Evolutionary conservation across 73 alveolate species (phyloP).

Genomic region (Diophrys sp.): DNA sequence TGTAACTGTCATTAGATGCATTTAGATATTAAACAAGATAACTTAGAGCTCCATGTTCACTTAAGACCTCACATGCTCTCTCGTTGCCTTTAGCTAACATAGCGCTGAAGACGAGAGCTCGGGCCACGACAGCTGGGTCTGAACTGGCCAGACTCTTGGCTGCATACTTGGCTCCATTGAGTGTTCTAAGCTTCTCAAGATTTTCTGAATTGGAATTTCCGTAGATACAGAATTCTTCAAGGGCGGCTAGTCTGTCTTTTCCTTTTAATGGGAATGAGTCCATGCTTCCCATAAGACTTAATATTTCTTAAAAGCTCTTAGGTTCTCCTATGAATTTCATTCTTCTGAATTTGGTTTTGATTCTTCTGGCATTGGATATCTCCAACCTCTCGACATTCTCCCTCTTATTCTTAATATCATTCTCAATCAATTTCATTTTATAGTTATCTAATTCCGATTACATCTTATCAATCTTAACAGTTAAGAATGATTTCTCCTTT

Average conservation of each 20-base stretch:
- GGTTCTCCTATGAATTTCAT: slow-evolving; percentile 56
- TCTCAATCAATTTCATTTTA: slow-evolving; percentile 43
- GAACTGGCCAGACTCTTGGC: slow-evolving; percentile 45
- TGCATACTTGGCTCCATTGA: slow-evolving; percentile 53
- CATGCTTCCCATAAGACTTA: slow-evolving; percentile 32
- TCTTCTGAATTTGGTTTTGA: slow-evolving; percentile 42
- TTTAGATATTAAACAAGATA: slow-evolving; percentile 34
- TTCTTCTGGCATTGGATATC: slow-evolving; percentile 52
- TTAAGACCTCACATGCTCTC: slow-evolving; percentile 24
- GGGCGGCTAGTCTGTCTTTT: slow-evolving; percentile 47
- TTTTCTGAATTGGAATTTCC: slow-evolving; percentile 43
- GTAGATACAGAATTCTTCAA: slow-evolving; percentile 49
- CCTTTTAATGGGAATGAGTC: slow-evolving; percentile 42
- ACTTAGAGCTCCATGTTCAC: slow-evolving; percentile 38
- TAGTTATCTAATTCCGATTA: slow-evolving; percentile 45
- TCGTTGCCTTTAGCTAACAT: slow-evolving; percentile 38
- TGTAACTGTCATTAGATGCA: slow-evolving; percentile 45
- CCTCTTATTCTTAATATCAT: slow-evolving; percentile 40
- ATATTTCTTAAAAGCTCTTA: slow-evolving; percentile 36
- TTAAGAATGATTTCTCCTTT: slow-evolving; percentile 23
- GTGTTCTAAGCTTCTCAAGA: slow-evolving; percentile 39
- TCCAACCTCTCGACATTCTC: slow-evolving; percentile 48
- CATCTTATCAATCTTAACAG: slow-evolving; percentile 37
- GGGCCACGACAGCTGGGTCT: slow-evolving; percentile 22
- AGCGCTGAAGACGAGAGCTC: slow-evolving; percentile 33